Base-by-base conservation (phyloP, 164 flowering plant genomes). In the Chimonanthus praecox region DNA sequence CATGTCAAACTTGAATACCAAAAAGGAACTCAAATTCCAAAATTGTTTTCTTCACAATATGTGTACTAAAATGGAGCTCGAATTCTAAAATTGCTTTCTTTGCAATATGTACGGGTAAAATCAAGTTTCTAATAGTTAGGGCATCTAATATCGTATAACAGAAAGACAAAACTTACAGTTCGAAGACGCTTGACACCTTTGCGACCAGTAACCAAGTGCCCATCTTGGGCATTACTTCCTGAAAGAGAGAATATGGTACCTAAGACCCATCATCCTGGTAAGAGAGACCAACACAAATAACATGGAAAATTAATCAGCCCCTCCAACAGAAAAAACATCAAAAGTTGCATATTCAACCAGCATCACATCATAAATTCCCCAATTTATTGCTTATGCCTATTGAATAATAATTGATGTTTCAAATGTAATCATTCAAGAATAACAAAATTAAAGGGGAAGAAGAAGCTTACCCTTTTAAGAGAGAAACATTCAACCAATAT, bases 141-240 rank as follows among this genome's bases (percentile, higher is more conserved):
- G 47, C 33, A 33, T 33, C 33, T 33, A 33, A 33, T 33, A 33
- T 33, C 33, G 33, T 33, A 0, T 33, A 33, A 33, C 33, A 33
- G 33, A 33, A 33, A 33, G 33, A 33, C 33, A 33, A 11, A 78
- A 72, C 88, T 85, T 85, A 94, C 99, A 47, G 98, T 94, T n/a
- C 99, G 89, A n/a, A 94, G 94, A 51, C 99, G 98, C 84, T 92
- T 94, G 70, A 94, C 99, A 71, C 99, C 99, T 82, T 94, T 94
- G n/a, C 98, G 92, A 45, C 93, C 99, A 49, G 99, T 98, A 79
- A 91, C 91, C 78, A 95, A 82, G 80, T 90, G 97, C 49, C 98
- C 97, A 87, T 95, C 99, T 83, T 90, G 94, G 6, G 90, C 81
- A 88, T 80, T 92, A 80, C 88, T 93, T 48, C 97, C 97, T 20